Base-by-base conservation (phyloP, 23 red algal species). In the Gracilaria domingensis region DNA sequence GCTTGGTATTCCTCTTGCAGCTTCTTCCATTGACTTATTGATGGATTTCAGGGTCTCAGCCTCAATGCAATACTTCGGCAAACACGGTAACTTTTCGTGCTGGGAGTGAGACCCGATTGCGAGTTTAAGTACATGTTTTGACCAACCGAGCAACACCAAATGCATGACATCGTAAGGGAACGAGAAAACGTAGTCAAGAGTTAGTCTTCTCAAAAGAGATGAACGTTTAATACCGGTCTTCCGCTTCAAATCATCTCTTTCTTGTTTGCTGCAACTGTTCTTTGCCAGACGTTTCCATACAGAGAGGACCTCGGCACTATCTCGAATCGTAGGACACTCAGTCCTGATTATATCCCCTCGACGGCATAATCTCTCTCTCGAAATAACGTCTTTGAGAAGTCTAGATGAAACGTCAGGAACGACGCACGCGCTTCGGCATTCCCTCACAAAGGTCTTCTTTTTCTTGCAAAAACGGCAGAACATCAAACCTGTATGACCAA, bases 131-230 rank as follows among this genome's bases (percentile, higher is more conserved):
- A n/a, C 42, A 34, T 79, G 74, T 57, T 51, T 79, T 12, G 51
- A 21, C 74, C 74, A 79, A 24, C 74, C 74, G 12, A 79, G 16
- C 8, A 79, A 32, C 11, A 79, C 45, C 23, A 79, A 57, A 28
- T 79, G 74, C 74, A 79, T 79, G 45, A 33, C 25, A 33, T 79
- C 42, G 28, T 79, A 79, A 16, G 74, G 74, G 18, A 51, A 51
- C 14, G 74, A 79, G 45, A 29, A 57, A 13, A 79, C 74, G 35
- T 13, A 51, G 39, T 79, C 74, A n/a, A n/a, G n/a, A n/a, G n/a
- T n/a, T n/a, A n/a, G n/a, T n/a, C n/a, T n/a, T n/a, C n/a, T n/a
- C n/a, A n/a, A n/a, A n/a, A n/a, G n/a, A n/a, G n/a, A n/a, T n/a
- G n/a, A n/a, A n/a, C n/a, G n/a, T n/a, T n/a, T n/a, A n/a, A n/a